phyloP scores from a whole-genome alignment of 2,329 filamentous ascomycete species.

The Gnomoniopsis sp. region DNA sequence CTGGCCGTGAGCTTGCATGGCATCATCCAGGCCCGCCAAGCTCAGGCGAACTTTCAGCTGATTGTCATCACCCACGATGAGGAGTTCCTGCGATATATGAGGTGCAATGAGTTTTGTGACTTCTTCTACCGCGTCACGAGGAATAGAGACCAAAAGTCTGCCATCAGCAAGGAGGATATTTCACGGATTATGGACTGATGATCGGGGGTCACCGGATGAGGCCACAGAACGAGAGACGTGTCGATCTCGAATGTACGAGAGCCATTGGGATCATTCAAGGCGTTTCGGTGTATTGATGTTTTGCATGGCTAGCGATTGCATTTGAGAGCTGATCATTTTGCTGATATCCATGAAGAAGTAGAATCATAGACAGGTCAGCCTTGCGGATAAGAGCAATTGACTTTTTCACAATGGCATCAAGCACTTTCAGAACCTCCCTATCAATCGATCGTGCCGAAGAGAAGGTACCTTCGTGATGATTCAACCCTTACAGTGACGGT shows the following conservation, averaged over 20 bases:
- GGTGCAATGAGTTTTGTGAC: conserved; percentile 89
- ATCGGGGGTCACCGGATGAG: neutral
- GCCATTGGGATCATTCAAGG: neutral
- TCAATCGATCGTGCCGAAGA: too few species aligned
- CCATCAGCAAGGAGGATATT: conserved; percentile 70
- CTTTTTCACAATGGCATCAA: too few species aligned
- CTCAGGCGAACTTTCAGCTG: conserved; percentile 93
- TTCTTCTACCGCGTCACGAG: conserved; percentile 84
- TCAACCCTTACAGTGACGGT: too few species aligned
- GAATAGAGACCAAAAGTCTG: conserved; percentile 80
- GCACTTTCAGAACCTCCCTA: too few species aligned
- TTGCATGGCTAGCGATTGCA: neutral
- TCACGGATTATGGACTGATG: conserved; percentile 39
- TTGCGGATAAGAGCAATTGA: too few species aligned
- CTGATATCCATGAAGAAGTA: neutral
- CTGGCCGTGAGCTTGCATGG: conserved; percentile 79
- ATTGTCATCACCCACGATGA: conserved; percentile 99
- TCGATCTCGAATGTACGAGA: neutral
- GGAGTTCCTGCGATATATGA: conserved; percentile 90
- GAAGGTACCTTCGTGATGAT: too few species aligned
- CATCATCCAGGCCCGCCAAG: conserved; percentile 79
- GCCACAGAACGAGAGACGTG: neutral
- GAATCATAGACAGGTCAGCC: too few species aligned
- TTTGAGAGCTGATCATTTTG: neutral
- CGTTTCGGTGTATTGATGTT: neutral